phyloP scores from a whole-genome alignment of 768 basidiomycete genomes.

The Collybiopsis confluens region DNA sequence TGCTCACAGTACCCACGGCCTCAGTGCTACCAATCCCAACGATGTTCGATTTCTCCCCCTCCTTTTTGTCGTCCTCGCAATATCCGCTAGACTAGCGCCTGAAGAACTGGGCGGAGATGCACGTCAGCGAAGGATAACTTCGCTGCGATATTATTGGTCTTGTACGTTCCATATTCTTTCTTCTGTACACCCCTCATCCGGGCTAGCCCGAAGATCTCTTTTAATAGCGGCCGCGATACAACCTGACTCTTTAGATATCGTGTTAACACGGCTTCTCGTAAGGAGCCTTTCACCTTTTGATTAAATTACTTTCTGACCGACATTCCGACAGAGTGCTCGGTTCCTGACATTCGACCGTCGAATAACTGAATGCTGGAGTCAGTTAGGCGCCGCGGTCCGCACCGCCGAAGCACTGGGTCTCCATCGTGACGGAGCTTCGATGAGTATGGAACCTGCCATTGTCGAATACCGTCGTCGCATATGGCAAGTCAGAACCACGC shows the following conservation, averaged over 20 bases:
- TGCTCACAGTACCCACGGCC: constrained; percentile 55
- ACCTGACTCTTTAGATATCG: constrained; percentile 87
- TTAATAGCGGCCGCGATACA: constrained; percentile 92
- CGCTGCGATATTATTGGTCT: constrained; percentile 91
- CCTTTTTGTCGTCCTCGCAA: constrained; percentile 90
- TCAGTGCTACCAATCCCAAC: constrained; percentile 60
- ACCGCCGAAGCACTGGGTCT: constrained; percentile 93
- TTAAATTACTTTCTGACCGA: constrained; percentile 39
- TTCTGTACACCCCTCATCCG: constrained; percentile 7
- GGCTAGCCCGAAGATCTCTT: constrained; percentile 75
- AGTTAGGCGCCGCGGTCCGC: constrained; percentile 86
- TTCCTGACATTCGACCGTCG: constrained; percentile 72
- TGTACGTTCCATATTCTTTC: constrained; percentile 52
- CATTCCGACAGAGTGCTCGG: constrained; percentile 40
- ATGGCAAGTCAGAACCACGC: constrained; percentile 51
- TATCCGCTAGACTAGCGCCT: constrained; percentile 80
- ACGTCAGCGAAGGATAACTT: constrained; percentile 69
- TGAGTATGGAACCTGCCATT: constrained; percentile 69
- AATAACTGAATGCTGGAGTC: constrained; percentile 95
- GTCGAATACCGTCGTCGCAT: constrained; percentile 88
- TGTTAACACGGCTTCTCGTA: constrained; percentile 87
- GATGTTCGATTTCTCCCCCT: constrained; percentile 85
- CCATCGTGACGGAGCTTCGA: constrained; percentile 81
- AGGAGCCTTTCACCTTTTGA: constrained; percentile 45
- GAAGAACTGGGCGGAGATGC: constrained; percentile 81